Percentiles rank a stretch among this genome's conserved stretches.
phyloP scores from a whole-genome alignment of 164 flowering plant species.

The Berberis thunbergii region DNA sequence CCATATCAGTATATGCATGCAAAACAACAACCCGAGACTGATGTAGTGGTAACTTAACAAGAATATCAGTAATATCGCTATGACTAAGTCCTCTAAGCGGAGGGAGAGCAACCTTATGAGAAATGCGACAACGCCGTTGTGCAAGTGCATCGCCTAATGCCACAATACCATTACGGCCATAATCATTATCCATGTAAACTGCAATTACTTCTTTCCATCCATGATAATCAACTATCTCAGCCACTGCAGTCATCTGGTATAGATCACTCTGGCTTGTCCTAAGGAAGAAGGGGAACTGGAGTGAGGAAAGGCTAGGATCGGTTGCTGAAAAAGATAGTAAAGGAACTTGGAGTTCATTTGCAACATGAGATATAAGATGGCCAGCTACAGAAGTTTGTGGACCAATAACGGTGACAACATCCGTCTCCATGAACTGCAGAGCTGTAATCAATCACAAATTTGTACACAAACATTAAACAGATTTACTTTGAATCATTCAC shows the following conservation, averaged over 20 bases:
- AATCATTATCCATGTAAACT: constrained; percentile 65
- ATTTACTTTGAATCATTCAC: too few relatives aligned
- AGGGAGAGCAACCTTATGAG: constrained; percentile 50
- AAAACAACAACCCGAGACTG: constrained; percentile 74
- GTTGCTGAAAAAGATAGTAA: constrained; percentile 78
- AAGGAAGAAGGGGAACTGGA: constrained; percentile 74
- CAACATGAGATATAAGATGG: constrained; percentile 61
- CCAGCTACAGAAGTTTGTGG: constrained; percentile 84
- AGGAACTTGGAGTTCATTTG: constrained; percentile 82
- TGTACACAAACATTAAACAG: not conserved
- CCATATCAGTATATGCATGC: constrained; percentile 45
- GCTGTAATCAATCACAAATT: constrained; percentile 28
- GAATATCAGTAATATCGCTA: constrained; percentile 36
- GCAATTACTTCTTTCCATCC: constrained; percentile 73
- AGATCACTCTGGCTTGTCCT: constrained; percentile 67
- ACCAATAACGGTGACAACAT: constrained; percentile 65
- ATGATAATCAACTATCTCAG: constrained; percentile 59
- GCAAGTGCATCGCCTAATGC: constrained; percentile 65
- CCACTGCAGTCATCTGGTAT: constrained; percentile 79
- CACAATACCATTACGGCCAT: constrained; percentile 73
- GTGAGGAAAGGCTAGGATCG: constrained; percentile 74
- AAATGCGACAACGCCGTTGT: constrained; percentile 49
- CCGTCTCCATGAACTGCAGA: constrained; percentile 73
- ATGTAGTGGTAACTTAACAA: constrained; percentile 49
- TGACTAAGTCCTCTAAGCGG: constrained; percentile 26